Base-by-base conservation (phyloP, 1,284 basidiomycete species). In the Cryptococcus sp. region DNA sequence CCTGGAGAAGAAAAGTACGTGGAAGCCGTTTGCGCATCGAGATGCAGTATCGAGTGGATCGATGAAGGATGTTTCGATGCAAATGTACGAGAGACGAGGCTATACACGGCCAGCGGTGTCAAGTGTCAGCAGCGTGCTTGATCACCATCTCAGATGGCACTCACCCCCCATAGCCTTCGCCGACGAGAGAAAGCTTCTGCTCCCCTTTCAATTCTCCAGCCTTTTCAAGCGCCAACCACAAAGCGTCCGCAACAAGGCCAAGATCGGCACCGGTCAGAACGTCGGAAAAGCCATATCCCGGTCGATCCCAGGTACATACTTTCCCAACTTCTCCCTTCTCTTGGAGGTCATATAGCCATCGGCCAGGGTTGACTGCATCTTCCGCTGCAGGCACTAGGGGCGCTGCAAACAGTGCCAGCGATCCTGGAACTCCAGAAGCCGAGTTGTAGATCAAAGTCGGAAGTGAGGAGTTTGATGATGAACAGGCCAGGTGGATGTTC, bases 131-230 rank as follows among this genome's bases (percentile, higher is more conserved):
- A 20, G 19, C 7, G 6, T n/a, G 3, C 44, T 25, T 39, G 40
- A 37, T 7, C 23, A 38, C 5, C 13, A 23, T 19, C 40, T 6
- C 19, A 52, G 38, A 20, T 37, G 46, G 10, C 20, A 63, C 72
- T 65, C 40, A 73, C 67, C 72, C 73, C 54, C 75, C 75, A 55
- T 74, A 75, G 5, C 75, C 75, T 57, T 75, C 73, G 13, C 73
- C 73, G 16, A 74, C 65, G 13, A 77, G 56, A 10, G 72, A 22
- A 46, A 74, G 69, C 19, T 54, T 57, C 22, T 57, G 46, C 16
- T 41, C 48, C 3, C 54, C 53, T 6, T 55, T 50, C 34, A 56
- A 59, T 52, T 72, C 68, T 8, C 63, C 66, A 5, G 61, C 46
- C 11, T 41, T 44, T 20, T 69, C 49, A 4, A 77, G 53, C 10